Percentiles rank a stretch among this genome's conserved stretches.
These are phyloP conservation scores for Papilionanthe hybrid DNA, from an alignment of 116 monocot genomes.

Conservation along the genomic window DNA sequence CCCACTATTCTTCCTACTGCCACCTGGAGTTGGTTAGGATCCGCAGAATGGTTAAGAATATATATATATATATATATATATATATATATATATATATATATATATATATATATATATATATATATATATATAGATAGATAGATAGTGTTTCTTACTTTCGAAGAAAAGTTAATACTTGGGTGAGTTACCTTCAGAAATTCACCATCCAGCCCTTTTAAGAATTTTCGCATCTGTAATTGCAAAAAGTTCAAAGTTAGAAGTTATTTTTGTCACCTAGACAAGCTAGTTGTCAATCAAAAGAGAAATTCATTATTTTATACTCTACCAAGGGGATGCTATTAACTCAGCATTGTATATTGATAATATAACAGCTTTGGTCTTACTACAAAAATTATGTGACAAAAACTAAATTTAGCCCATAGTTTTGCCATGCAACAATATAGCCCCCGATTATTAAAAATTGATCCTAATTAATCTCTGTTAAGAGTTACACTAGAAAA, in stretches of 20 bases:
- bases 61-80: too few species aligned
- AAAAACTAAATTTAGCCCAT: too few species aligned
- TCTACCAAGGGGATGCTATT: not conserved
- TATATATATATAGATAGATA: not conserved
- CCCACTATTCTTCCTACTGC: too few species aligned
- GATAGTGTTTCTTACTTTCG: not conserved
- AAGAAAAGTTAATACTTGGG: not conserved
- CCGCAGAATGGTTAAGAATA: too few species aligned
- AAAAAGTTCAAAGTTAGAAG: not conserved
- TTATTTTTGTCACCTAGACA: not conserved
- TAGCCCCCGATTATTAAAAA: too few species aligned
- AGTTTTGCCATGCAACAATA: too few species aligned
- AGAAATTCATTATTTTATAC: not conserved
- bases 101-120: not conserved
- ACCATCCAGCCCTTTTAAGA: constrained; percentile 78
- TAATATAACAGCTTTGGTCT: not conserved
- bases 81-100: not conserved
- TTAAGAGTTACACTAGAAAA: too few species aligned
- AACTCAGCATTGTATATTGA: not conserved
- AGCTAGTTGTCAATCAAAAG: not conserved
- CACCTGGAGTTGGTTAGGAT: too few species aligned
- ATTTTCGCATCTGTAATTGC: constrained; percentile 44
- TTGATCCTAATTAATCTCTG: too few species aligned
- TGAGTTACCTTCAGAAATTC: constrained; percentile 80
- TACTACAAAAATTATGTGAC: not conserved